A percentile compares a stretch with the other conserved stretches of the same genome.
phyloP scores from a whole-genome alignment of 306 rosid species.

The Prunus davidiana region DNA sequence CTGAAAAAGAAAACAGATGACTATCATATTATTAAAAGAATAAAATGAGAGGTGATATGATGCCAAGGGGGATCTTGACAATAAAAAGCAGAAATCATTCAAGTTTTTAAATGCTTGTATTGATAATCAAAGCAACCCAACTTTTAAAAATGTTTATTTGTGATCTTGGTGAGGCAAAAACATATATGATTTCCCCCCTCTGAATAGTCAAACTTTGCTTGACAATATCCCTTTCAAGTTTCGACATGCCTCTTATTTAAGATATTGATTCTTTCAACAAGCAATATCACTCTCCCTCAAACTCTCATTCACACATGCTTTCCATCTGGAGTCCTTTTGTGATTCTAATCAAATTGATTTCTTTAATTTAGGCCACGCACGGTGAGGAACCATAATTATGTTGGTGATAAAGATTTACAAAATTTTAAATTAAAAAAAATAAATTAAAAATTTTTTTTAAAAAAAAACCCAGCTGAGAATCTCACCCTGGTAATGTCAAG shows the following conservation, averaged over 20 bases:
- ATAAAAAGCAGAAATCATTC: constrained; percentile 12
- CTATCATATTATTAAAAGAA: constrained; percentile 4
- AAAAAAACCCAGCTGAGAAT: too few species aligned
- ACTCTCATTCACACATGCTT: constrained; percentile 20
- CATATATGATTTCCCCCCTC: neutral
- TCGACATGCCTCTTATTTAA: constrained; percentile 1
- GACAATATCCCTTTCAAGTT: constrained; percentile 10
- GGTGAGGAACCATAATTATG: constrained; percentile 29
- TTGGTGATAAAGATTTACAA: constrained; percentile 31
- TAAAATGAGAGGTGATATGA: constrained; percentile 5
- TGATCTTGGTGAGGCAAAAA: neutral
- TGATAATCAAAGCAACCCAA: constrained; percentile 30
- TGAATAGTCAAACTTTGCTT: constrained; percentile 6
- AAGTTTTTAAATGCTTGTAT: constrained; percentile 10
- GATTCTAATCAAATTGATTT: constrained; percentile 17
- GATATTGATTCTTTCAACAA: constrained; percentile 10
- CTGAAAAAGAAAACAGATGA: neutral
- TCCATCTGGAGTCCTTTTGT: constrained; percentile 25
- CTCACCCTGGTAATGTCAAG: too few species aligned
- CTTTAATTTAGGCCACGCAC: constrained; percentile 28
- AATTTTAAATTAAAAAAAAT: neutral
- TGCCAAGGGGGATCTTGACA: constrained; percentile 23
- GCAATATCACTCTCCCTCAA: constrained; percentile 7
- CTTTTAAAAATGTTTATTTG: constrained; percentile 3
- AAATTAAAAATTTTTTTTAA: neutral